Percentiles rank a stretch among this genome's conserved stretches.
Conservation (phyloP, 176 grass and related monocot species). For the Olyra latifolia region DNA sequence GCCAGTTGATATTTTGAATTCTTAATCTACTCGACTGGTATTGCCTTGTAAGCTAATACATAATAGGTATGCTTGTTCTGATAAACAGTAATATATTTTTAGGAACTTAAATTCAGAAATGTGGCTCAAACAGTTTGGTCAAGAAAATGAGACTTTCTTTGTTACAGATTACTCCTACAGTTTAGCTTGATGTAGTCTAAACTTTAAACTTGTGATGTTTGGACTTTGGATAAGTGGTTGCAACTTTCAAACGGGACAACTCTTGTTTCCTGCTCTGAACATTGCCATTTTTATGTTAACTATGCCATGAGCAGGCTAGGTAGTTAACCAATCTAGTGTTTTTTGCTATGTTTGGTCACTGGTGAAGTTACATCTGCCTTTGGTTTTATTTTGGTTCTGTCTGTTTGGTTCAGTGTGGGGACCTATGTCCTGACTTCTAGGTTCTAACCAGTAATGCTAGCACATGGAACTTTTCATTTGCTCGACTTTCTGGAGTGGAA, state of each 20-base stretch:
- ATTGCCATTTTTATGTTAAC: neutral
- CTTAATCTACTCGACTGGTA: neutral
- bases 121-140: neutral
- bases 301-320: neutral
- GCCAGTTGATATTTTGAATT: constrained; percentile 3
- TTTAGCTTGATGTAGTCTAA: neutral
- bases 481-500: neutral
- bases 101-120: neutral
- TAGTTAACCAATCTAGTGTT: neutral
- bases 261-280: neutral
- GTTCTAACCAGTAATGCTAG: neutral
- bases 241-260: neutral
- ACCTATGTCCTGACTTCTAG: neutral
- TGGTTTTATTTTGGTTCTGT: neutral
- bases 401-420: neutral
- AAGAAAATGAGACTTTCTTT: neutral
- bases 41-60: neutral
- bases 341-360: neutral
- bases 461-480: neutral
- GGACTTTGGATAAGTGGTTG: neutral
- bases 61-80: neutral
- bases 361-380: neutral
- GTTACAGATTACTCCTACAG: neutral
- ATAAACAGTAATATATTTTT: neutral
- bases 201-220: neutral